These are phyloP conservation scores for Trypanosoma theileri DNA, from an alignment of 208 protist genomes.

Conservation along the genomic window DNA sequence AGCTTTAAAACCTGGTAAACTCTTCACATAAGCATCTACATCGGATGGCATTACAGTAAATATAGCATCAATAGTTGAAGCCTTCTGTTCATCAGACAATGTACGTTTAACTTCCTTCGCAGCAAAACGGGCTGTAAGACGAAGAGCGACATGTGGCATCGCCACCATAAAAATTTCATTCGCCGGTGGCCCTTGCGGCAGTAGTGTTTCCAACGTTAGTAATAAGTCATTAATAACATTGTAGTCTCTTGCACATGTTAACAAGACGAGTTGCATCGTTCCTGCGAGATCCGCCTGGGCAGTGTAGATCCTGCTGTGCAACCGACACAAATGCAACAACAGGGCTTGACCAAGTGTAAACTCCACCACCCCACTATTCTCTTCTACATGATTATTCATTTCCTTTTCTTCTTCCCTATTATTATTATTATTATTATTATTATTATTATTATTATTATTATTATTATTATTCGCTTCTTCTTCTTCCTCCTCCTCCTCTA, in stretches of 20 bases:
- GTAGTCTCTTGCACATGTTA: slow-evolving; percentile 60
- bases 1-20: not conserved
- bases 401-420: slow-evolving; percentile 9
- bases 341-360: slow-evolving; percentile 60
- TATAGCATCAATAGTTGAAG: slow-evolving; percentile 6
- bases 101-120: slow-evolving; percentile 23
- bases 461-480: not conserved
- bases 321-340: slow-evolving; percentile 70
- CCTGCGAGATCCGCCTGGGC: slow-evolving; percentile 76
- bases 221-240: slow-evolving; percentile 75
- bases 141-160: slow-evolving; percentile 53
- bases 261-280: slow-evolving; percentile 56
- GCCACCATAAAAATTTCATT: slow-evolving; percentile 39
- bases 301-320: slow-evolving; percentile 59
- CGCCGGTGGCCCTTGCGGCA: slow-evolving; percentile 31
- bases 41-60: slow-evolving; percentile 17
- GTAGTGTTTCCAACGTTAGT: slow-evolving; percentile 43
- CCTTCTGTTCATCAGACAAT: not conserved
- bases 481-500: slow-evolving; percentile 27
- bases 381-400: not conserved
- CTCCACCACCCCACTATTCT: not conserved
- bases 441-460: not conserved
- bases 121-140: slow-evolving; percentile 36
- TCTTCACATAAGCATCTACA: not conserved
- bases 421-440: not conserved